Base-by-base conservation (phyloP, 257 asterid species). In the Primulina eburnea region DNA sequence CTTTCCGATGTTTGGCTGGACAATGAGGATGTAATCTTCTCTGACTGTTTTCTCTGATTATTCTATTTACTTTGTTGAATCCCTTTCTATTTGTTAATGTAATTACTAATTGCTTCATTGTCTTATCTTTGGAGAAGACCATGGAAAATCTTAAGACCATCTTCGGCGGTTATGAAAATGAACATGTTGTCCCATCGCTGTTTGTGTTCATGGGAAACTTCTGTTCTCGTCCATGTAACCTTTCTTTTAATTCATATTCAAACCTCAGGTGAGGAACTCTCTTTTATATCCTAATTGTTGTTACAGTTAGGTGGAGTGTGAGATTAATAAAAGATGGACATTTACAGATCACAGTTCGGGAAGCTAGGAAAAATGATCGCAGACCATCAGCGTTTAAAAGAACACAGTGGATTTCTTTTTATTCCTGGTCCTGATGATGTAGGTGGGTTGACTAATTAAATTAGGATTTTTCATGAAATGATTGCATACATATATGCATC, bases 191-290 rank as follows among this genome's bases (percentile, higher is more conserved):
- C 75, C 99, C 99, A 33, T 94, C 97, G 65, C 86, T 94, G 64
- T 94, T 94, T 74, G 89, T 89, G 81, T 87, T 91, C 81, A 94
- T 94, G 99, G 99, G 99, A 73, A 94, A 94, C 80, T 90, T 94
- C 81, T 89, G 95, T 71, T 94, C 97, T 63, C 90, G 59, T 72
- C 99, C 99, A 24, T 94, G 95, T 73, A 90, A 94, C 81, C 83
- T 94, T 73, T 83, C 96, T 47, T 94, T 94, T 80, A 86, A 72
- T 78, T 91, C 96, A 64, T 88, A 86, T 76, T 85, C 96, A 24
- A 84, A 75, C 70, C 87, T 89, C 79, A 91, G 97, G 99, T 87
- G 70, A 78, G 75, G 56, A 76, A 52, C 17, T 47, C n/a, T 71
- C 63, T 59, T 70, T 59, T 33, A 30, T 73, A 24, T 77, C 67